Conservation (phyloP, 208 protist genomes). For the Wallacemonas sp. region DNA sequence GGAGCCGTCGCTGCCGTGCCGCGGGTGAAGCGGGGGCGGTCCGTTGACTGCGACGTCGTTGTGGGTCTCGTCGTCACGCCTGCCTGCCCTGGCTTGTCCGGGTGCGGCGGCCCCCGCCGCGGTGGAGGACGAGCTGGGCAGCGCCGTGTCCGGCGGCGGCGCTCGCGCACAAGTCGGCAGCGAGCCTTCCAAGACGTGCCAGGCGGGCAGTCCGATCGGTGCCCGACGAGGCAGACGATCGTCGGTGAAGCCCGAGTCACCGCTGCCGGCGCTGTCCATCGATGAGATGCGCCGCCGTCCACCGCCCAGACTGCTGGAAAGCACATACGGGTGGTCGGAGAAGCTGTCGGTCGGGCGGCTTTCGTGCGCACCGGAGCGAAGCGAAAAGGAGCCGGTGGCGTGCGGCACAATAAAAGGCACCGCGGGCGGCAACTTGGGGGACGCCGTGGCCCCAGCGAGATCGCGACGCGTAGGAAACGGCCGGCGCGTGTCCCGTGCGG, state of each 20-base stretch:
- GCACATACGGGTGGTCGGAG: neutral
- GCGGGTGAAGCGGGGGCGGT: no score
- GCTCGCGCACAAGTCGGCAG: no score
- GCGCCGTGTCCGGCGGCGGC: no score
- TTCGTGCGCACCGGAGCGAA: conserved; percentile 5
- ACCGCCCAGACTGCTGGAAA: neutral
- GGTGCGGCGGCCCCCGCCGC: neutral
- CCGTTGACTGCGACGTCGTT: no score
- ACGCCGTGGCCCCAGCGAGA: neutral
- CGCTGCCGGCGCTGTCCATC: conserved; percentile 3
- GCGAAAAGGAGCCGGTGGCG: conserved; percentile 8
- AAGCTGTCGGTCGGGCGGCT: conserved; percentile 4
- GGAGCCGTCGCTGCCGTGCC: no score
- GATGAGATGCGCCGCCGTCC: neutral
- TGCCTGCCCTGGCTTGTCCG: neutral
- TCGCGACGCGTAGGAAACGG: neutral
- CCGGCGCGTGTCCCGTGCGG: neutral
- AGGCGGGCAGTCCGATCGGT: conserved; percentile 9
- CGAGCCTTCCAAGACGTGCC: neutral
- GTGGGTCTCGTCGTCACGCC: neutral
- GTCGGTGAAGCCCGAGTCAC: neutral
- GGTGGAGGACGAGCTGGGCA: no score
- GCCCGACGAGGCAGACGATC: neutral
- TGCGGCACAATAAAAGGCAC: neutral
- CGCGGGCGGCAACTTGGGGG: neutral